These are phyloP conservation scores for Ceratobasidium sp. DNA, from an alignment of 1,284 basidiomycete genomes.

Conservation along the genomic window DNA sequence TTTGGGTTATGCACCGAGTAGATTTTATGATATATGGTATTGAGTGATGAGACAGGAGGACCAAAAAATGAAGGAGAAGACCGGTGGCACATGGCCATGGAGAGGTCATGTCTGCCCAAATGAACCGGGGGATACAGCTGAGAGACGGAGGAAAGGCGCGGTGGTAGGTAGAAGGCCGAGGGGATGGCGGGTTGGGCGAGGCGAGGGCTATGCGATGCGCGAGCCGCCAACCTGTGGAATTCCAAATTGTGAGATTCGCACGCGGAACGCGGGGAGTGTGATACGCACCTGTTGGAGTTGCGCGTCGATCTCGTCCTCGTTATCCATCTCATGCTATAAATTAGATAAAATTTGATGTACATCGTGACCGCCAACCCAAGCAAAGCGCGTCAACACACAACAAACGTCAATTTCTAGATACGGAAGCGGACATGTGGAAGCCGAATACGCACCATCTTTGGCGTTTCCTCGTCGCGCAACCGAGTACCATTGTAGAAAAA, in stretches of 20 bases:
- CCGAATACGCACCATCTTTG: conserved; percentile 28
- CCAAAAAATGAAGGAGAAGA: too few species aligned
- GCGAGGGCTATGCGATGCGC: not conserved
- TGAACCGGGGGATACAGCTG: too few species aligned
- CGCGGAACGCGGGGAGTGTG: too few species aligned
- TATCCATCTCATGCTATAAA: conserved; percentile 32
- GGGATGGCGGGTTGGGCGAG: not conserved
- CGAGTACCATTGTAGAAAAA: conserved; percentile 31
- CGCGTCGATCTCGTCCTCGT: conserved; percentile 42
- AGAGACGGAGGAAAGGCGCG: not conserved
- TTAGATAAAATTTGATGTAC: too few species aligned
- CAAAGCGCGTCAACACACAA: too few species aligned
- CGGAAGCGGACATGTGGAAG: too few species aligned
- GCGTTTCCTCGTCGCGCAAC: conserved; percentile 18
- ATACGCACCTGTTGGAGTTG: conserved; percentile 31
- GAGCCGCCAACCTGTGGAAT: conserved; percentile 2
- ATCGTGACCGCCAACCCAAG: too few species aligned
- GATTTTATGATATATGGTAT: too few species aligned
- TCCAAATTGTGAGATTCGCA: not conserved
- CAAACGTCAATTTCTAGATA: not conserved
- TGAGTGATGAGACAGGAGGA: too few species aligned
- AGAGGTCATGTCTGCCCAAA: too few species aligned
- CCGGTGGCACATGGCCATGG: too few species aligned
- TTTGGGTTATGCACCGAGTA: too few species aligned
- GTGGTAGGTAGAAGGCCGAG: not conserved